Conservation (phyloP, 2,329 filamentous ascomycete species). For the Aquanectria penicillioides region DNA sequence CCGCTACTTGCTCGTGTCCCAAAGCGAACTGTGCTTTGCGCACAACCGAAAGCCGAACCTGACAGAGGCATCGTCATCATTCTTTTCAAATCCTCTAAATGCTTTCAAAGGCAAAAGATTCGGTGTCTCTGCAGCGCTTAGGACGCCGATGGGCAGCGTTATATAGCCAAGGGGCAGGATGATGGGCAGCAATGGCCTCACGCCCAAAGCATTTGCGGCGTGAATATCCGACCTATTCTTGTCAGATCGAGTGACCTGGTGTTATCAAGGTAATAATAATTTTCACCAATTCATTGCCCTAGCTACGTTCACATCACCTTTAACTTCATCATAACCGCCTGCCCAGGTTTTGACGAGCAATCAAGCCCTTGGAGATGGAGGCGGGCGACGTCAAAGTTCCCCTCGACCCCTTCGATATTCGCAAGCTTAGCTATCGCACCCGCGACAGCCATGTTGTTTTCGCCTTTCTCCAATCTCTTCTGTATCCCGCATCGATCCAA, state of each 20-base stretch:
- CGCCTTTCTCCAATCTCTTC: constrained; percentile 5
- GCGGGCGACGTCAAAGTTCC: constrained; percentile 17
- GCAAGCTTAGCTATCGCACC: constrained; percentile 28
- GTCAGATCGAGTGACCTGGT: constrained; percentile 1
- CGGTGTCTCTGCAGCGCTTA: constrained; percentile 15
- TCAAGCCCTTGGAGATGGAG: constrained; percentile 26
- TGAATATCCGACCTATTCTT: constrained; percentile 24
- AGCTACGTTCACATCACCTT: constrained; percentile 23
- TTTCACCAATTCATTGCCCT: constrained; percentile 24
- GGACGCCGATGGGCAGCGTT: constrained; percentile 17
- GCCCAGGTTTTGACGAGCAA: constrained; percentile 14
- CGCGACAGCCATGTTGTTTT: constrained; percentile 16
- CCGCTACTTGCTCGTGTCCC: constrained; percentile 4
- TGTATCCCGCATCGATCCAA: constrained; percentile 19
- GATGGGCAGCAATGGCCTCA: constrained; percentile 22
- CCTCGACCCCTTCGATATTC: constrained; percentile 25
- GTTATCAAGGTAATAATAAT: no score
- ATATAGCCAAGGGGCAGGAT: constrained; percentile 19
- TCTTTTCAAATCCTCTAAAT: constrained; percentile 20
- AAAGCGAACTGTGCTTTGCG: constrained; percentile 22
- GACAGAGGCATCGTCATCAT: neutral
- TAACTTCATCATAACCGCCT: constrained; percentile 18
- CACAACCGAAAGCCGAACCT: constrained; percentile 18
- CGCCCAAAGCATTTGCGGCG: constrained; percentile 21
- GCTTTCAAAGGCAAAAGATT: constrained; percentile 17